Evolutionary conservation across 1,284 basidiomycete genomes (phyloP).

Genomic region (Cystobasidiaceae sp.): DNA sequence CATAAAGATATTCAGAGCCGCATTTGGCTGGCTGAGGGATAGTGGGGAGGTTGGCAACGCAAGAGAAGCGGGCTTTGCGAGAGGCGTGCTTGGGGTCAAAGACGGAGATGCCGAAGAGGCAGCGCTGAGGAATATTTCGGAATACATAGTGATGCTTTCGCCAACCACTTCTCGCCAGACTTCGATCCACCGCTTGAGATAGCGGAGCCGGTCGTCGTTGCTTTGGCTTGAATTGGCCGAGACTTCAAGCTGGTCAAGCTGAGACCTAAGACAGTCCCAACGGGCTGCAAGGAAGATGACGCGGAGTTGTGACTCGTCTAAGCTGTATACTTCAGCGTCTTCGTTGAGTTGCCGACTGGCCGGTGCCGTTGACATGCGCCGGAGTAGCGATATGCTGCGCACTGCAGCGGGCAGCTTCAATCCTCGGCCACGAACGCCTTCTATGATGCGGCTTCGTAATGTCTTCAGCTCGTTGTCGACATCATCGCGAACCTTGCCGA

Average conservation of each 20-base stretch:
- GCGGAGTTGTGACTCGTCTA: constrained; percentile 62
- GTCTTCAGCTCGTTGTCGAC: constrained; percentile 51
- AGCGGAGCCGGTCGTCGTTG: constrained; percentile 63
- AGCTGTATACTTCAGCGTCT: no score
- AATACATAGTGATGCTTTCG: constrained; percentile 83
- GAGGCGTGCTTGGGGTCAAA: constrained; percentile 7
- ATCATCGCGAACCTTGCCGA: constrained; percentile 63
- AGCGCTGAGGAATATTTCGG: constrained; percentile 83
- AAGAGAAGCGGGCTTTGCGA: neutral
- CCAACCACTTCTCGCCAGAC: constrained; percentile 86
- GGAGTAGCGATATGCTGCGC: constrained; percentile 77
- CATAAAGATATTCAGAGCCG: constrained; percentile 58
- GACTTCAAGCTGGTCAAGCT: constrained; percentile 45
- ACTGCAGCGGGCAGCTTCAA: constrained; percentile 80
- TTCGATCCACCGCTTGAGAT: constrained; percentile 80
- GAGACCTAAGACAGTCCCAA: constrained; percentile 53
- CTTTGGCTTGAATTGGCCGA: constrained; percentile 41
- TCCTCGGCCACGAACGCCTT: constrained; percentile 68
- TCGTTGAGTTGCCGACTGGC: neutral
- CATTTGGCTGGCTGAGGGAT: constrained; percentile 44
- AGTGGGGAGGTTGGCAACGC: neutral
- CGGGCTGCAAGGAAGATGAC: constrained; percentile 64
- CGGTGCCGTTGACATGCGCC: constrained; percentile 59
- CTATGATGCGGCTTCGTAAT: constrained; percentile 61
- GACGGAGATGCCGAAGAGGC: constrained; percentile 30